A percentile compares a stretch with the other conserved stretches of the same genome.
phyloP scores from a whole-genome alignment of 495 filamentous ascomycete genomes.

The Lindgomyces ingoldianus region DNA sequence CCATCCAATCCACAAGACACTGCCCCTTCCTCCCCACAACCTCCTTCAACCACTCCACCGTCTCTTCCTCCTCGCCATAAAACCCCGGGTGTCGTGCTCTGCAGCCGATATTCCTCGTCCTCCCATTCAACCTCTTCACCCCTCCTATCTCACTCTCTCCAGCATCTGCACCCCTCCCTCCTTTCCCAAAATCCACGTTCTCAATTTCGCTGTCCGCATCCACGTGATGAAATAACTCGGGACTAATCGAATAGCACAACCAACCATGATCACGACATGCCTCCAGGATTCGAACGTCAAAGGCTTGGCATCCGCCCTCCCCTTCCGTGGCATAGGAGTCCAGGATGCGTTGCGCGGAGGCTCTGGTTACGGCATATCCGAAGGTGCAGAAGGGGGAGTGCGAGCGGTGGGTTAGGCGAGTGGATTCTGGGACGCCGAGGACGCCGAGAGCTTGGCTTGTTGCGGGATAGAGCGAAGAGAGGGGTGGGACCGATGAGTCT shows the following conservation, averaged over 20 bases:
- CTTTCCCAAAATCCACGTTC: conserved; percentile 14
- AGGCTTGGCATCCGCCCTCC: conserved; percentile 30
- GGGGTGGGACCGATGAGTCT: conserved; percentile 36
- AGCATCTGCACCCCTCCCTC: not conserved
- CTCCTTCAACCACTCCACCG: conserved; percentile 12
- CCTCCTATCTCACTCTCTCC: no score
- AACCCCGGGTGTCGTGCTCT: conserved; percentile 33
- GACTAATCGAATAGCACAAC: conserved; percentile 37
- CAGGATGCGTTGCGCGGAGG: conserved; percentile 34
- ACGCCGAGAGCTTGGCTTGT: conserved; percentile 28
- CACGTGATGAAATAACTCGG: conserved; percentile 44
- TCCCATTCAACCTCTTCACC: no score
- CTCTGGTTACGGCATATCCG: conserved; percentile 48
- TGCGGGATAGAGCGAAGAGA: conserved; percentile 23
- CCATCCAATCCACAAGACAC: conserved; percentile 35
- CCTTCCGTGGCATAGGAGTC: conserved; percentile 29
- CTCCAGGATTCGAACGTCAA: conserved; percentile 42
- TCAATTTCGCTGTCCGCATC: conserved; percentile 36
- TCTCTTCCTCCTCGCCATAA: conserved; percentile 28
- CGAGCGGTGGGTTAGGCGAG: conserved; percentile 47
- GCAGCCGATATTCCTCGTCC: conserved; percentile 40
- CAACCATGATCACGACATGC: conserved; percentile 40
- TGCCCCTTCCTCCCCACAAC: conserved; percentile 22
- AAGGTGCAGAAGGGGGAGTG: conserved; percentile 51
- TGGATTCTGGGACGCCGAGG: conserved; percentile 35